These are phyloP conservation scores for Zalerion maritima DNA, from an alignment of 495 filamentous ascomycete genomes.

Conservation along the genomic window DNA sequence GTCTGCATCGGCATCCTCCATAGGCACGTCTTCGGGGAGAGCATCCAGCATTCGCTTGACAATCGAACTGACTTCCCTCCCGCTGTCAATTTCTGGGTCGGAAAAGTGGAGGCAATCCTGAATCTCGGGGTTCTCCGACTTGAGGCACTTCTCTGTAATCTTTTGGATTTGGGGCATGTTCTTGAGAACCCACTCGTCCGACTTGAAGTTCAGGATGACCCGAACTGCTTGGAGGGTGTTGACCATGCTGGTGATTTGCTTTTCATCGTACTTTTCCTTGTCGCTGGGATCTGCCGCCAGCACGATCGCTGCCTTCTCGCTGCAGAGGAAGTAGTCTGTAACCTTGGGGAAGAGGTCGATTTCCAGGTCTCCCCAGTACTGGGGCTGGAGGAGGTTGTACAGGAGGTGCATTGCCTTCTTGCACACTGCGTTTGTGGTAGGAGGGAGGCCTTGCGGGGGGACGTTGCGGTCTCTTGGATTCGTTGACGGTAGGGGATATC, in stretches of 20 bases:
- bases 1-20: conserved; percentile 82
- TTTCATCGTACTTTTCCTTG: conserved; percentile 75
- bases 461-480: conserved; percentile 41
- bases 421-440: conserved; percentile 54
- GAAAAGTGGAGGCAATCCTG: conserved; percentile 75
- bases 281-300: conserved; percentile 67
- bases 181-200: conserved; percentile 76
- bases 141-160: conserved; percentile 77
- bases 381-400: conserved; percentile 71
- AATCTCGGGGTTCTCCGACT: conserved; percentile 74
- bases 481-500: conserved; percentile 58
- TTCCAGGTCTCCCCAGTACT: conserved; percentile 85
- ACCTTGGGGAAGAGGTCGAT: conserved; percentile 81
- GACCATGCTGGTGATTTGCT: conserved; percentile 67
- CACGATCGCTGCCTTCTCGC: conserved; percentile 52
- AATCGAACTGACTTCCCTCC: conserved; percentile 46
- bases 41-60: conserved; percentile 74
- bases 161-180: conserved; percentile 67
- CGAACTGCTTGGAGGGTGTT: conserved; percentile 85
- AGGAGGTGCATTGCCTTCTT: conserved; percentile 72
- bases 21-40: conserved; percentile 74
- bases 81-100: conserved; percentile 50
- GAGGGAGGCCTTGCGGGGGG: conserved; percentile 33
- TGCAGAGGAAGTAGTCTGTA: conserved; percentile 66
- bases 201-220: conserved; percentile 70